These are phyloP conservation scores for Euphorbia celastroides DNA, from an alignment of 441 rosid species.

Conservation along the genomic window DNA sequence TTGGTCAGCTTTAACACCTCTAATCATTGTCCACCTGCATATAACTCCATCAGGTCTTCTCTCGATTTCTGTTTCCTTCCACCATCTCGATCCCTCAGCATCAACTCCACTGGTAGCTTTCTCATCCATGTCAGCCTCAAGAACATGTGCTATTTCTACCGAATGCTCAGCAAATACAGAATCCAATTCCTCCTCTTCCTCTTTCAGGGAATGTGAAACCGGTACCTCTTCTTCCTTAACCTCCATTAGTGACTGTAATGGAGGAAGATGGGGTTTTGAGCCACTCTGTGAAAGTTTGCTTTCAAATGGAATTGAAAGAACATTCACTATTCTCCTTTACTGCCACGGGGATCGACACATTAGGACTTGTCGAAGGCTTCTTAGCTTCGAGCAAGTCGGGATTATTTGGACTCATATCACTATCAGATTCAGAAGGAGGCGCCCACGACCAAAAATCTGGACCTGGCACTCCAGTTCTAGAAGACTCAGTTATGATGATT, in stretches of 20 bases:
- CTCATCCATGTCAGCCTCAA: conserved; percentile 42
- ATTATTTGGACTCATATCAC: conserved; percentile 22
- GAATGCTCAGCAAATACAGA: conserved; percentile 52
- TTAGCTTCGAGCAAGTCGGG: conserved; percentile 24
- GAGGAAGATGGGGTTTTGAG: conserved; percentile 48
- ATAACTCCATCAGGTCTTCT: conserved; percentile 73
- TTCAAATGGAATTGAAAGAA: conserved; percentile 71
- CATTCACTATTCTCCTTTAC: conserved; percentile 57
- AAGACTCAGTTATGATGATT: conserved; percentile 35
- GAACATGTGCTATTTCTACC: conserved; percentile 69
- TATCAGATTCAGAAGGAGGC: conserved; percentile 43
- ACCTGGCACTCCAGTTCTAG: conserved; percentile 64
- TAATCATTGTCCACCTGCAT: conserved; percentile 86
- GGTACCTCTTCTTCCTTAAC: conserved; percentile 33
- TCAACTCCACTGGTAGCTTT: conserved; percentile 47
- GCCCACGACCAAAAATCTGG: conserved; percentile 98
- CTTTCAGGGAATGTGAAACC: conserved; percentile 23
- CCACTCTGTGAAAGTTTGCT: conserved; percentile 43
- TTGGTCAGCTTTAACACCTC: conserved; percentile 75
- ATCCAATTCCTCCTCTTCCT: conserved; percentile 46
- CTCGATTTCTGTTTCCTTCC: conserved; percentile 84
- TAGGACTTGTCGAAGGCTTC: conserved; percentile 29
- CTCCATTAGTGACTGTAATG: conserved; percentile 62
- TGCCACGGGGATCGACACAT: conserved; percentile 35
- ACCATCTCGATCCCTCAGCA: conserved; percentile 72